Conservation (phyloP, 345 rosid species). For the Sonneratia caseolaris region DNA sequence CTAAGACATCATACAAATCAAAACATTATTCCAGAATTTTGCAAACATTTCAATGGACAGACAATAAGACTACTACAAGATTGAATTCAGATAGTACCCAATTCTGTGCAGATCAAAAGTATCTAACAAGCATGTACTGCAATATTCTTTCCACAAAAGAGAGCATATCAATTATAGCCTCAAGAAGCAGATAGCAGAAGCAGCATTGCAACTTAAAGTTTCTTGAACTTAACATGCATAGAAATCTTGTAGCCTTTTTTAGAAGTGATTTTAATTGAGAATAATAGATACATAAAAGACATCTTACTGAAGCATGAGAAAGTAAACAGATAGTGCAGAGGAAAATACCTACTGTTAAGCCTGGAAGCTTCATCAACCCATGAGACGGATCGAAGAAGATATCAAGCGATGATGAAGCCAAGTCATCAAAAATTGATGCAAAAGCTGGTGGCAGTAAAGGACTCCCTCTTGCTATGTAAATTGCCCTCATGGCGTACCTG, state of each 20-base stretch:
- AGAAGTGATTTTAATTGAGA: background rate
- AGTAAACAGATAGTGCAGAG: background rate
- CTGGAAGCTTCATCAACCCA: constrained; percentile 66
- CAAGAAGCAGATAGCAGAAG: background rate
- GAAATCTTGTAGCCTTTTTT: background rate
- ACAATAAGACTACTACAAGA: background rate
- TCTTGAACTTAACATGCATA: background rate
- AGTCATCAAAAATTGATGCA: constrained; percentile 81
- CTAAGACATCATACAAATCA: background rate
- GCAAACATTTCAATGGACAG: background rate
- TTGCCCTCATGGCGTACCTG: constrained; percentile 93
- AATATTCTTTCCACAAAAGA: background rate
- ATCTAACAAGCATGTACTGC: background rate
- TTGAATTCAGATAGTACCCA: background rate
- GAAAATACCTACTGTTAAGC: constrained; percentile 58
- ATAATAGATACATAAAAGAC: background rate
- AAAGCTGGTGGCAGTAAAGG: constrained; percentile 79
- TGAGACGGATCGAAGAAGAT: constrained; percentile 91
- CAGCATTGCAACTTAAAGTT: background rate
- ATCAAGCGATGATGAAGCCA: constrained; percentile 85
- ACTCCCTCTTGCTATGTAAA: constrained; percentile 91
- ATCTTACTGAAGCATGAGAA: background rate
- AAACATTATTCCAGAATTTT: background rate
- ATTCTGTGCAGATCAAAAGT: background rate
- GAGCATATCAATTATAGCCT: background rate